Conservation (phyloP, 208 protist genomes). For the Zelonia costaricensis region DNA sequence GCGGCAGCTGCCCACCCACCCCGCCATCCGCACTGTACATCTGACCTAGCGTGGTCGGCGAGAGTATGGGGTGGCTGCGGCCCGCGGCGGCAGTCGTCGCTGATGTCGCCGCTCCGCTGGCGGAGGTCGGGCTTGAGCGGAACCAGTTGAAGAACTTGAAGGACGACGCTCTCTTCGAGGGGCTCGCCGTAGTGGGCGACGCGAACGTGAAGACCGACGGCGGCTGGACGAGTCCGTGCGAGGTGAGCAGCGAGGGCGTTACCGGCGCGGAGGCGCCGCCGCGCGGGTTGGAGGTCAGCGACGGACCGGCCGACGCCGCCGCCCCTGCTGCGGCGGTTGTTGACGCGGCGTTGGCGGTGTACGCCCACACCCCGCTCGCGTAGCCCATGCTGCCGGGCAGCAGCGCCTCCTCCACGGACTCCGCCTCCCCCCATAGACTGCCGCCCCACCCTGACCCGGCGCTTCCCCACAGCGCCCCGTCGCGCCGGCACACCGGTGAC, state of each 20-base stretch:
- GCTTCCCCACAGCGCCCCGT: constrained; percentile 6
- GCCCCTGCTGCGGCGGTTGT: not conserved
- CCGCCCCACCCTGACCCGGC: too few relatives aligned
- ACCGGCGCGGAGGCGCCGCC: not conserved
- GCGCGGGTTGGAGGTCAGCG: too few relatives aligned
- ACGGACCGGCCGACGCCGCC: not conserved
- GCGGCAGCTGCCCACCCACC: constrained; percentile 20
- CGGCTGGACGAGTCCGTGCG: constrained; percentile 24
- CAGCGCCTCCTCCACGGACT: constrained; percentile 31
- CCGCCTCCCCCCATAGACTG: too few relatives aligned
- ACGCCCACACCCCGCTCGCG: constrained; percentile 10
- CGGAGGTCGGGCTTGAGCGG: constrained; percentile 17
- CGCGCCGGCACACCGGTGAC: not conserved
- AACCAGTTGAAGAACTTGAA: constrained; percentile 22
- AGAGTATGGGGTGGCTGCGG: constrained; percentile 17
- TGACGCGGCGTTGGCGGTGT: not conserved
- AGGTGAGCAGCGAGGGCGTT: constrained; percentile 21
- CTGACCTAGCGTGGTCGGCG: constrained; percentile 18
- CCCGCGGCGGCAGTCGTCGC: not conserved
- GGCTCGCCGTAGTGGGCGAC: constrained; percentile 3
- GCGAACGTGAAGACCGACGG: constrained; percentile 23
- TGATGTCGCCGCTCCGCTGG: too few relatives aligned
- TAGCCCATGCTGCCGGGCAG: constrained; percentile 28
- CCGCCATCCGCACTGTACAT: constrained; percentile 10
- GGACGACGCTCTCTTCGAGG: constrained; percentile 7